Evolutionary conservation across 306 rosid species (phyloP).

Genomic region (Fragaria vesca): DNA sequence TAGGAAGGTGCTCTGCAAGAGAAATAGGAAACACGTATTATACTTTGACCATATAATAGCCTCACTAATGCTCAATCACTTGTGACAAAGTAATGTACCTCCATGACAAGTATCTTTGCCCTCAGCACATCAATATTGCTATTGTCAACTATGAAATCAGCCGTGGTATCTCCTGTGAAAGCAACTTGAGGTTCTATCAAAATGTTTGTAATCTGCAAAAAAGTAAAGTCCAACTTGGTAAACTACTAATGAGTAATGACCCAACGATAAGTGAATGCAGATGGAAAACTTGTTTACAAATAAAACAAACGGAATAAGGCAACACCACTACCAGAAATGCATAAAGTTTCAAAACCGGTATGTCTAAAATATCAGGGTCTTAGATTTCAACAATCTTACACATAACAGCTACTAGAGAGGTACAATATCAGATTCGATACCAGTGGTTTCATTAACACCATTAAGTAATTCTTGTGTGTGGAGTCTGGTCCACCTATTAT

Average conservation of each 20-base stretch:
- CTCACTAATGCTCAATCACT: background rate
- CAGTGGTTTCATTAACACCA: background rate
- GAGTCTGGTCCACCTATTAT: background rate
- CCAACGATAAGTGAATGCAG: background rate
- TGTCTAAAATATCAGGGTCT: background rate
- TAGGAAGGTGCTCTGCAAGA: conserved; percentile 70
- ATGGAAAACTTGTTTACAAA: background rate
- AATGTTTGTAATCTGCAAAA: conserved; percentile 74
- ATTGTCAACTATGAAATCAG: conserved; percentile 67
- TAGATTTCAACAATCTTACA: background rate
- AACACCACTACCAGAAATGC: background rate
- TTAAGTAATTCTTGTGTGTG: background rate
- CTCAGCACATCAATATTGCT: conserved; percentile 63
- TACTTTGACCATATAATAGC: background rate
- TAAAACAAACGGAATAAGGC: background rate
- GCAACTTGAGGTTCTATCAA: conserved; percentile 77
- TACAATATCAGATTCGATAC: background rate
- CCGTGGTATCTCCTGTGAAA: conserved; percentile 89
- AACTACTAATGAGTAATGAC: background rate
- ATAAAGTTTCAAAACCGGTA: background rate
- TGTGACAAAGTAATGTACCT: conserved; percentile 45
- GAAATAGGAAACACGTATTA: background rate
- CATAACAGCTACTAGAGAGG: background rate
- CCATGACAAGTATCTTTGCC: conserved; percentile 82
- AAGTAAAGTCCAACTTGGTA: background rate